A percentile compares a stretch with the other conserved stretches of the same genome.
phyloP scores from a whole-genome alignment of 345 rosid genomes.

The Salix caprea region DNA sequence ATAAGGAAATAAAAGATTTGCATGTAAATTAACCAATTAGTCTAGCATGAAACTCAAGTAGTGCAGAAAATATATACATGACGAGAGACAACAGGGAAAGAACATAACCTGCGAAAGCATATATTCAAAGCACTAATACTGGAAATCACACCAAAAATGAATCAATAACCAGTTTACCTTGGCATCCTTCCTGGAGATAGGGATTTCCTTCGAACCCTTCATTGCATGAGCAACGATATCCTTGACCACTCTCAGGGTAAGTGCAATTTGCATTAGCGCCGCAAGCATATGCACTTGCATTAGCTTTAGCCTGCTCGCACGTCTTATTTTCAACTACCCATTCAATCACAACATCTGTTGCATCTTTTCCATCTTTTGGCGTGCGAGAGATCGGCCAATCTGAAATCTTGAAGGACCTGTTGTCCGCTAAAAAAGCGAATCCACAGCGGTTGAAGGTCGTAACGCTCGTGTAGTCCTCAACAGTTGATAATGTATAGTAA shows the following conservation, averaged over 20 bases:
- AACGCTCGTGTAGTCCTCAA: neutral
- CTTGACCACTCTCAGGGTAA: conserved; percentile 1
- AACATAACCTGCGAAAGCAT: too few species aligned
- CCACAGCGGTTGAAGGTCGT: conserved; percentile 11
- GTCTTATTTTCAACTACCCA: conserved; percentile 9
- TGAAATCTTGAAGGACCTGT: neutral
- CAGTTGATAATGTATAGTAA: neutral
- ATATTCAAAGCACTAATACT: too few species aligned
- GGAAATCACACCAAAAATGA: too few species aligned
- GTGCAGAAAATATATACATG: too few species aligned
- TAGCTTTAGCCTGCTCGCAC: neutral
- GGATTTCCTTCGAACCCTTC: conserved; percentile 22
- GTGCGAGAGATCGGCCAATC: neutral
- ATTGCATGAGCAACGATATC: conserved; percentile 17
- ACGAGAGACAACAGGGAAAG: neutral
- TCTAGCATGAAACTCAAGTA: too few species aligned
- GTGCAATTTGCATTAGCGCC: neutral
- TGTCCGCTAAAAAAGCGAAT: conserved; percentile 18
- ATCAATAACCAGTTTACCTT: conserved; percentile 5
- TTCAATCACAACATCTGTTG: conserved; percentile 11
- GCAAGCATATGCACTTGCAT: conserved; percentile 1
- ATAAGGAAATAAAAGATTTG: too few species aligned
- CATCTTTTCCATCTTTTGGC: neutral
- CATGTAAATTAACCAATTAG: too few species aligned
- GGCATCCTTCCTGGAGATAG: conserved; percentile 7